phyloP scores from a whole-genome alignment of 1,139 yeast species.

The Taphrina sp. region DNA sequence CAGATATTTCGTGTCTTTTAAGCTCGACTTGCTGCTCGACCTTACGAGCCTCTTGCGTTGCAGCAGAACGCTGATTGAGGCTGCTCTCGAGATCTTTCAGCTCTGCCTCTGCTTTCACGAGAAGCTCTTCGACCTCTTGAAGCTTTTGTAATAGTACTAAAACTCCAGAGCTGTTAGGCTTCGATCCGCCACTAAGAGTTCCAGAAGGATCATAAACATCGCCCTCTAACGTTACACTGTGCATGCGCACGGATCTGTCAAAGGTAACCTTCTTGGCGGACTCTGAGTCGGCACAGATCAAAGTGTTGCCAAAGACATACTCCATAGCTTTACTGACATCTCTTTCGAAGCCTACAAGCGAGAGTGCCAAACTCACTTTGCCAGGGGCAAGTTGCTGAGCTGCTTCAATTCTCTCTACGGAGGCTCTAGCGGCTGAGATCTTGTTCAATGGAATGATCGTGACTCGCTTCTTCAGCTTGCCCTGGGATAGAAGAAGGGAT shows the following conservation, averaged over 20 bases:
- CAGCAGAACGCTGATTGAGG: constrained; percentile 50
- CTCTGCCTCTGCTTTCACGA: constrained; percentile 48
- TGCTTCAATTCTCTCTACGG: constrained; percentile 44
- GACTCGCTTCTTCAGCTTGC: constrained; percentile 74
- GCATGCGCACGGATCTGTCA: constrained; percentile 71
- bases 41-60: constrained; percentile 55
- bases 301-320: constrained; percentile 82
- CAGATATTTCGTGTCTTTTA: constrained; percentile 64
- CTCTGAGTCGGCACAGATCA: constrained; percentile 81
- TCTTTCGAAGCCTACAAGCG: constrained; percentile 69
- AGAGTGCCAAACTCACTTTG: constrained; percentile 81
- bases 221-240: constrained; percentile 91
- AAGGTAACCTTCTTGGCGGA: constrained; percentile 87
- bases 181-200: constrained; percentile 91
- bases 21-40: constrained; percentile 66
- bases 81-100: constrained; percentile 49
- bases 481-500: constrained; percentile 72
- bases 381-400: constrained; percentile 77
- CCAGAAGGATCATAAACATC: constrained; percentile 97
- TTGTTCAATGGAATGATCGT: constrained; percentile 91
- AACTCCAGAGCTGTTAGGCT: constrained; percentile 54
- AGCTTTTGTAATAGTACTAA: constrained; percentile 67
- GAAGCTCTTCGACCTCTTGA: constrained; percentile 52
- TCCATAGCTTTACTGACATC: constrained; percentile 82
- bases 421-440: constrained; percentile 55